A percentile compares a stretch with the other conserved stretches of the same genome.
These are phyloP conservation scores for Panicum virgatum DNA, from an alignment of 202 grass and related monocot genomes.

Conservation along the genomic window DNA sequence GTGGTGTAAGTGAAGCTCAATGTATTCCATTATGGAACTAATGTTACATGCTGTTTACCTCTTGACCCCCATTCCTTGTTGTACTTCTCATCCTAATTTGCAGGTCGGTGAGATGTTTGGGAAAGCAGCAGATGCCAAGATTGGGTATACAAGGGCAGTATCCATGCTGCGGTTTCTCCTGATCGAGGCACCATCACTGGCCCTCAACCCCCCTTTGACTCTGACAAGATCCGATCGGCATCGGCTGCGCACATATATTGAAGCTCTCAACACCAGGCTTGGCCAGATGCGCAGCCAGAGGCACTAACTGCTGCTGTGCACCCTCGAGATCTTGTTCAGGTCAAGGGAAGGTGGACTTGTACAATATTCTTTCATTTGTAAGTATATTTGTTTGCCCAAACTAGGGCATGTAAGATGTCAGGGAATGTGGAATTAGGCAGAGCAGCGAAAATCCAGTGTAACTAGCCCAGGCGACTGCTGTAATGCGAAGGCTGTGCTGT, in stretches of 20 bases:
- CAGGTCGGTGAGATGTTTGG: constrained; percentile 95
- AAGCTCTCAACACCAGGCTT: constrained; percentile 69
- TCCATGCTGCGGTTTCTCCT: constrained; percentile 79
- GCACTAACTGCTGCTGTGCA: constrained; percentile 31
- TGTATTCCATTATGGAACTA: constrained; percentile 28
- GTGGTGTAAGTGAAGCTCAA: constrained; percentile 71
- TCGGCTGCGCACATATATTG: constrained; percentile 75
- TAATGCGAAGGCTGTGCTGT: not conserved
- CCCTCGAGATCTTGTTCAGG: not conserved
- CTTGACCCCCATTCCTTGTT: not conserved
- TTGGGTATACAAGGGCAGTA: constrained; percentile 67
- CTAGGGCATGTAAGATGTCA: constrained; percentile 47
- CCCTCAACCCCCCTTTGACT: constrained; percentile 75
- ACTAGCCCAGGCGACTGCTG: constrained; percentile 23
- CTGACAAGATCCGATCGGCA: constrained; percentile 71
- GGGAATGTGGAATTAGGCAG: constrained; percentile 34
- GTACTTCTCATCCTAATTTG: constrained; percentile 33
- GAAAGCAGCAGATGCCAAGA: constrained; percentile 54
- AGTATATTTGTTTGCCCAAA: constrained; percentile 58
- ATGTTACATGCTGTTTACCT: not conserved
- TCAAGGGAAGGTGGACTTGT: constrained; percentile 17
- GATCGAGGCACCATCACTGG: constrained; percentile 69
- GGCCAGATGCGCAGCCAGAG: constrained; percentile 51
- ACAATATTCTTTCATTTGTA: constrained; percentile 72
- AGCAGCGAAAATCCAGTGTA: constrained; percentile 43